Evolutionary conservation across 2,329 filamentous ascomycete genomes (phyloP), one percentile per base, ranked within the genome.

Genomic region (Cladosporium halotolerans): DNA sequence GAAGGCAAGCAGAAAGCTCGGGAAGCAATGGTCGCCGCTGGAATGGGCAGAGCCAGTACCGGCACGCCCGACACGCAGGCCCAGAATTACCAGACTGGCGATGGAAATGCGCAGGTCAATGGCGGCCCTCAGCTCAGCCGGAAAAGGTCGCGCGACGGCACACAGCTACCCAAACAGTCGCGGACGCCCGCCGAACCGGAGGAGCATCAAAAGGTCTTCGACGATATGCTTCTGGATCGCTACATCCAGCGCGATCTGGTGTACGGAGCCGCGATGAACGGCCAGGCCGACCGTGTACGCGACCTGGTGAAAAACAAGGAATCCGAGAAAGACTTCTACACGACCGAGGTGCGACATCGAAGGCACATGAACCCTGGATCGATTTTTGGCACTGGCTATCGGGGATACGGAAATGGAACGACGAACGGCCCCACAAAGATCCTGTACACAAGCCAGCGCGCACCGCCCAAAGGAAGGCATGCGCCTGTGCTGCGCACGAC

Each of bases 361-460:
- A 75, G 79, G 42, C 74, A 78, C 44, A 65, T 73, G 55, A 76
- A 83, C 59, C 81, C 83, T 13, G 81, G 76, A 38, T 75, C 77
- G 9, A 70, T 85, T 31, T 85, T 83, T 66, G 83, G 83, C 31
- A 73, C 76, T 62, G 93, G 93, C 52, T 99, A 95, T 68, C 84
- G 82, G 66, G 92, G 91, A 42, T 96, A 86, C 66, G 92, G 88
- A 60, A 97, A 97, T 74, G 86, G 87, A 57, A 78, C 83, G 63
- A 96, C 92, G 31, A 89, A 84, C 54, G 79, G 79, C 44, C 52
- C 52, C 40, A 77, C 77, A 50, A 79, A 85, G 42, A 76, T 97
- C 55, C 71, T 96, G 42, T 97, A 97, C 72, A 91, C 91, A 18
- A 74, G 76, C 38, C 82, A 88, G 61, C 86, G 89, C 67, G 83